phyloP scores from a whole-genome alignment of 2,329 filamentous ascomycete genomes.

The Nectriaceae sp. region DNA sequence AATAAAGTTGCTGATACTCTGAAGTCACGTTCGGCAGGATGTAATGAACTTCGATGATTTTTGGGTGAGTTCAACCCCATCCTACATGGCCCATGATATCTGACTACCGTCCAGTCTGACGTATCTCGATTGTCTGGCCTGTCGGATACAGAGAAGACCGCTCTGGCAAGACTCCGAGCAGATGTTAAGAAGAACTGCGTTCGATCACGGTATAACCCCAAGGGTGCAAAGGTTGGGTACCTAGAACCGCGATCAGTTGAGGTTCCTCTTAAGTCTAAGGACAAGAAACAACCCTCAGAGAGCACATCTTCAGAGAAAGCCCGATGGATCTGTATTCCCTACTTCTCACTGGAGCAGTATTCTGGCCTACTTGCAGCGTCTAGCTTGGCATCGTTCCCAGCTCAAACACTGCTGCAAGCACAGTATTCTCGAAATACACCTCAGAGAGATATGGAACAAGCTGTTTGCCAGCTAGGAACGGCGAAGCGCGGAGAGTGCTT shows the following conservation, averaged over 20 bases:
- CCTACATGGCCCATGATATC: not conserved
- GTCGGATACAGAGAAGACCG: conserved; percentile 35
- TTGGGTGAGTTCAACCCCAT: conserved; percentile 31
- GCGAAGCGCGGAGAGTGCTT: conserved; percentile 42
- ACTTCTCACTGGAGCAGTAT: conserved; percentile 48
- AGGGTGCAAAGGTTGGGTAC: conserved; percentile 41
- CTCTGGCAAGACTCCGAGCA: conserved; percentile 37
- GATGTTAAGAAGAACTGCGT: conserved; percentile 39
- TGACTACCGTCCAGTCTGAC: conserved; percentile 30
- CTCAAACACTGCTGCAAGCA: conserved; percentile 45
- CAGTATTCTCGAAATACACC: conserved; percentile 41
- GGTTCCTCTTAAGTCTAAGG: conserved; percentile 31
- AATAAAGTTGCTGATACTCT: conserved; percentile 14
- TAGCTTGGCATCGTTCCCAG: conserved; percentile 39
- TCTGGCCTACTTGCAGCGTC: conserved; percentile 37
- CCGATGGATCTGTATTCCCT: conserved; percentile 49
- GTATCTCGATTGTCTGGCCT: conserved; percentile 36
- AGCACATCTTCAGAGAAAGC: conserved; percentile 18
- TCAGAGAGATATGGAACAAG: conserved; percentile 48
- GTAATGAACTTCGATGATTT: conserved; percentile 46
- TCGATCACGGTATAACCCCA: conserved; percentile 39
- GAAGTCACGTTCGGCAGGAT: conserved; percentile 40
- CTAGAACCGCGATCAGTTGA: conserved; percentile 44
- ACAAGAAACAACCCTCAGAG: conserved; percentile 17
- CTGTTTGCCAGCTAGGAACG: conserved; percentile 41